Evolutionary conservation across 1,284 basidiomycete genomes (phyloP), one percentile per base, ranked within the genome.

Genomic region (Ustanciosporium gigantosporum): DNA sequence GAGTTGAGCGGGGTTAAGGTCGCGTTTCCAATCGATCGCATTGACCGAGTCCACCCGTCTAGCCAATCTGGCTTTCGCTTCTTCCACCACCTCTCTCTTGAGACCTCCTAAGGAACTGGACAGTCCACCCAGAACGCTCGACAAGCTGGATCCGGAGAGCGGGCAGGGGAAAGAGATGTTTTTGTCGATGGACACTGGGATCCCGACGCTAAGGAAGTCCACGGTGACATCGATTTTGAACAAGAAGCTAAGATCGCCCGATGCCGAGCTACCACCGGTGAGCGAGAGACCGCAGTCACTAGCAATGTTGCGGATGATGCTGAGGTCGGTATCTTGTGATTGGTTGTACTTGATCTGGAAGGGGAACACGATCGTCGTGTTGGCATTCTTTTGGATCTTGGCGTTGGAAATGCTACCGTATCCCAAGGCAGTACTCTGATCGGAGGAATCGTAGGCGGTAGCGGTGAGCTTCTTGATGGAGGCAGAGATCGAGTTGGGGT

Each of bases 341-440:
- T 82, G 80, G 27, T 84, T 83, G 80, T 93, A 94, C 39, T 83
- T 81, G 45, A 95, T 81, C 3, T 82, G 76, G 78, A 93, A 88
- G 1, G 91, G 90, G 81, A 95, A 90, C 0, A 84, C 84, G 79
- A 92, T 85, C 45, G 86, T 88, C 3, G 87, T 90, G 64, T 83
- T 82, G 3, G 82, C 79, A 72, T 87, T 82, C 9, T 87, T 82
- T 5, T 81, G 73, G 75, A 95, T 87, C 29, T 84, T 82, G 52
- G 80, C 79, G 23, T 91, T 89, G 34, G 25, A 24, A 15, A 71
- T 27, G 4, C 35, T 38, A n/a, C 74, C 74, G n/a, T 36, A 29
- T 13, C 73, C 74, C 20, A 77, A 56, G 9, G 50, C 36, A 9
- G 49, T 55, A 9, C 43, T 37, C 25, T 46, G 57, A 7, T 66